Evolutionary conservation across 2,329 filamentous ascomycete species (phyloP), one percentile per base, ranked within the genome.

Genomic region (Cadophora malorum): DNA sequence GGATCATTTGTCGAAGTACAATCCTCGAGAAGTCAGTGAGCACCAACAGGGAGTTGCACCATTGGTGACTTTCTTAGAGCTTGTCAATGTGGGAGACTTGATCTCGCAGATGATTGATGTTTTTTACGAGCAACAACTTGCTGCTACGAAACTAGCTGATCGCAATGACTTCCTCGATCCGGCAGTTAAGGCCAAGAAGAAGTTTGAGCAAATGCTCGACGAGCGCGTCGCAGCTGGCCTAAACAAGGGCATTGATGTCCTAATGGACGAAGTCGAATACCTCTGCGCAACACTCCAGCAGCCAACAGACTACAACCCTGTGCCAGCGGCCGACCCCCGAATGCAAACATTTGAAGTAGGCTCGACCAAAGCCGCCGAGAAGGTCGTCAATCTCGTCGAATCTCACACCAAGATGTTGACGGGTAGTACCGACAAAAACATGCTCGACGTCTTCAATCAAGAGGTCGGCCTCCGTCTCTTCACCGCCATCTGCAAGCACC

Each of bases 31-130:
- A 72, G 90, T 92, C 38, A 91, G 83, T 75, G 88, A 91, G 71
- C 88, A 91, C 72, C 84, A 89, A 71, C 72, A 78, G 12, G 92
- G 92, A 0, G 94, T 97, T 8, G 93, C 94, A 65, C 96, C 96
- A 1, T 85, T 99, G 4, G 94, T 97, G 56, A 97, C 93, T 0
- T 99, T 99, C 76, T 88, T 99, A 69, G 96, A 99, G 80, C 87
- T 99, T 33, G 96, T 99, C 78, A 99, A 99, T 77, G 95, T 99
- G 0, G 96, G 96, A 67, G 96, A 99, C 78, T 85, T 99, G 67
- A 99, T 99, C 74, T 93, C 96, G 68, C 96, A 99, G 79, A 99
- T 99, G 96, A 89, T 99, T 67, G 96, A 99, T 78, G 94, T 99
- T 41, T 99, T 99, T 78, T 99, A 97, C 80, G 92, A 97, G 78